phyloP scores from a whole-genome alignment of 306 rosid genomes.

The Hippophae gyantsensis region DNA sequence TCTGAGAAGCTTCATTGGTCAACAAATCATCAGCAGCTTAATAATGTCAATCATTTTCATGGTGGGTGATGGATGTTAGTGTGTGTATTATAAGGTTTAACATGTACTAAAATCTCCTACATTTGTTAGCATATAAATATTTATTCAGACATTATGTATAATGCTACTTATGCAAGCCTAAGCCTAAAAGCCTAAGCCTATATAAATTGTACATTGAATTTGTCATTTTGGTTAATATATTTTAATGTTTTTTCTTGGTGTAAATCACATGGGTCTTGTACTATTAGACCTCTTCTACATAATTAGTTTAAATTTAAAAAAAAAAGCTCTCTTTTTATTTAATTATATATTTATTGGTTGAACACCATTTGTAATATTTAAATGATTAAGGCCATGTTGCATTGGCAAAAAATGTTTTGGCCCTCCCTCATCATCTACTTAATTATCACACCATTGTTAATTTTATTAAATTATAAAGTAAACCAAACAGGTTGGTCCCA shows the following conservation, averaged over 20 bases:
- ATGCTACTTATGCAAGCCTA: conserved; percentile 32
- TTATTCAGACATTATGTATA: conserved; percentile 20
- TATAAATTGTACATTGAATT: conserved; percentile 29
- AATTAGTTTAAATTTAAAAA: conserved; percentile 29
- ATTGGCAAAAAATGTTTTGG: conserved; percentile 27
- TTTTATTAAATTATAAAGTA: conserved; percentile 16
- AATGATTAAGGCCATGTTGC: conserved; percentile 55
- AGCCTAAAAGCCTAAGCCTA: conserved; percentile 35
- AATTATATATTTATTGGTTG: conserved; percentile 26
- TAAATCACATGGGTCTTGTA: conserved; percentile 71
- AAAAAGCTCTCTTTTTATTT: conserved; percentile 46
- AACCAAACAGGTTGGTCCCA: conserved; percentile 35
- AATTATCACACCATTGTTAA: conserved; percentile 21
- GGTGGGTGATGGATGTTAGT: not conserved
- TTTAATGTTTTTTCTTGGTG: conserved; percentile 22
- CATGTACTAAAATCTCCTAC: too few relatives aligned
- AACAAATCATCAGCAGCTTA: not conserved
- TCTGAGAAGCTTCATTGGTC: conserved; percentile 16
- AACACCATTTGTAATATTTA: conserved; percentile 32
- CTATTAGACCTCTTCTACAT: conserved; percentile 27
- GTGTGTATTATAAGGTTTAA: not conserved
- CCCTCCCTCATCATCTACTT: conserved; percentile 14
- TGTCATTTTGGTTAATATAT: conserved; percentile 23
- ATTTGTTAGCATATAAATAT: not conserved
- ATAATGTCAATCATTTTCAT: conserved; percentile 22